Conservation (phyloP, 2,329 filamentous ascomycete genomes). For the Xylaria sp. region DNA sequence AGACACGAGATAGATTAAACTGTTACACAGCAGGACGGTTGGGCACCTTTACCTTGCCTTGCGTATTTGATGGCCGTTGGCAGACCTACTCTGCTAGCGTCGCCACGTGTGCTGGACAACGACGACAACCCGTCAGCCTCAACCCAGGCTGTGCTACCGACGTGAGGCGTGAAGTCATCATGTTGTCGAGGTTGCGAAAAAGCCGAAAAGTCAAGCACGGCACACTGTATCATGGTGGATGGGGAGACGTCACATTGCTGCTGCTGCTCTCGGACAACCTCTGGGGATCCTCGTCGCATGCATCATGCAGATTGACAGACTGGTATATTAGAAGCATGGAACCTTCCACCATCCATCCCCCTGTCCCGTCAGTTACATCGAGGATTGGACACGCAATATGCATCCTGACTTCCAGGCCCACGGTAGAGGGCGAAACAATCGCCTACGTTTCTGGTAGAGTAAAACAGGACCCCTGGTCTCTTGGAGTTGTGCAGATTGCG, state of each 20-base stretch:
- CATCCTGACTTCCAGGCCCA: conserved; percentile 16
- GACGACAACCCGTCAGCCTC: conserved; percentile 29
- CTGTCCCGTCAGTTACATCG: conserved; percentile 25
- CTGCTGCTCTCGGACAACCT: conserved; percentile 9
- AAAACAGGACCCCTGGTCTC: conserved; percentile 20
- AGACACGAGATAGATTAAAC: conserved; percentile 31
- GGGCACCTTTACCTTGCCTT: conserved; percentile 43
- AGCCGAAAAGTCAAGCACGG: background rate
- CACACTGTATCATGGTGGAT: conserved; percentile 7
- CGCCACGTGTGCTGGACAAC: conserved; percentile 37
- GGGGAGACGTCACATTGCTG: conserved; percentile 15
- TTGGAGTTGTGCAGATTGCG: conserved; percentile 23
- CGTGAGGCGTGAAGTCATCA: conserved; percentile 1
- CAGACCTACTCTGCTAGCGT: conserved; percentile 41
- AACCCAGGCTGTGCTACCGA: background rate
- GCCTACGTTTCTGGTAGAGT: conserved; percentile 11
- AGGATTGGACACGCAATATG: conserved; percentile 19
- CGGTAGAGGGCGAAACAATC: conserved; percentile 8
- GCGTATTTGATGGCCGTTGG: conserved; percentile 26
- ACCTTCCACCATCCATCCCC: conserved; percentile 19
- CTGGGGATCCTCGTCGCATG: conserved; percentile 29
- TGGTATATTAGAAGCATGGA: conserved; percentile 25
- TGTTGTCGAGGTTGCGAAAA: background rate
- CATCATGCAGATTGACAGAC: conserved; percentile 22
- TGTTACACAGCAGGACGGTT: conserved; percentile 45